Base-by-base conservation (phyloP, 2,329 filamentous ascomycete genomes). In the Aspergillus eucalypticola region DNA sequence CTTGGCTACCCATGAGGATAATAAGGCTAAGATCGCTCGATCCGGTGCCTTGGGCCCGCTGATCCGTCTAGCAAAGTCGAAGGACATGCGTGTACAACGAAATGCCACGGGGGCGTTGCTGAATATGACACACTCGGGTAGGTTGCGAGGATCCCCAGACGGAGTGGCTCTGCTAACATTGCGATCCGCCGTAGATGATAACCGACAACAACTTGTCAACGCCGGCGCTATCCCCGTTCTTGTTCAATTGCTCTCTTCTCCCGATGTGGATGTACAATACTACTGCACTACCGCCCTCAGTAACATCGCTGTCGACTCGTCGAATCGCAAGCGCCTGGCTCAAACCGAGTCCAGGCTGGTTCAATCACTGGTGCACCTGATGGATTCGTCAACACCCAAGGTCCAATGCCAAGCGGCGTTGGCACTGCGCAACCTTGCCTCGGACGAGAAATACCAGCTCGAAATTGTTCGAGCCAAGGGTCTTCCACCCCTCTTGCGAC, bases 91-190 rank as follows among this genome's bases (percentile, higher is more conserved):
- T 59, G 95, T 99, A 51, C 95, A 99, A 80, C 87, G 95, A 66
- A 99, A 99, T 78, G 95, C 95, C 60, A 99, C 95, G 0, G 95
- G 95, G 56, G 95, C 95, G 49, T 81, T 99, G 60, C 84, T 99
- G 66, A 99, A 99, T 78, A 99, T 99, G 95, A 99, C 95, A 70
- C 95, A 99, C 81, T 98, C 93, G 65, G 92, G 92, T 96, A 86
- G 61, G 84, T 68, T 52, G 42, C 17, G 15, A 55, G n/a, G 10
- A 41, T 8, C 19, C 44, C 52, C n/a, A 42, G 39, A 41, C 19
- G 27, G 8, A 42, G 17, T 38, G 15, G 32, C 32, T 25, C 21
- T 7, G 62, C 75, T 50, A 50, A 50, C 46, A 63, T 79, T 64
- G 23, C 19, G 6, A 49, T 27, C 38, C 41, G 19, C 38, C 41